A percentile compares a stretch with the other conserved stretches of the same genome.
Evolutionary conservation across 2,329 filamentous ascomycete species (phyloP).

Genomic region (Claviceps lovelessii): DNA sequence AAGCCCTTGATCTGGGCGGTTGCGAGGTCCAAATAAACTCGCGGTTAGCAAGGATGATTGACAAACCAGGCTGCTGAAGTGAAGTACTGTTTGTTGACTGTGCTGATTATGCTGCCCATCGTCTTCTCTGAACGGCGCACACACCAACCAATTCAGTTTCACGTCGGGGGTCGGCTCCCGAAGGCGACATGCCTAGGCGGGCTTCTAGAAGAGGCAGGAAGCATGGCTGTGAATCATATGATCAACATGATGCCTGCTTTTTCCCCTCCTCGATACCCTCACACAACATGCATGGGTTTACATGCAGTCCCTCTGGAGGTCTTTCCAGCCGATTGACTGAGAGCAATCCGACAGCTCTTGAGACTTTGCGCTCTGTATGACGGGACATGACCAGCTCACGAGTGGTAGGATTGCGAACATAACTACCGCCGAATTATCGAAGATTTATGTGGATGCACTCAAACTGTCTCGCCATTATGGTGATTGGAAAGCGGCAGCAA

Average conservation of each 20-base stretch:
- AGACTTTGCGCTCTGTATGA: neutral
- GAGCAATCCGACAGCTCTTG: neutral
- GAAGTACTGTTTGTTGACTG: neutral
- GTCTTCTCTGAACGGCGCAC: neutral
- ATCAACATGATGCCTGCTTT: neutral
- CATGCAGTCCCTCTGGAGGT: neutral
- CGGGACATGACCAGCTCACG: neutral
- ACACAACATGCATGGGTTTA: neutral
- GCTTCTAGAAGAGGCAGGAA: conserved; percentile 1
- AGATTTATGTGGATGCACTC: no score
- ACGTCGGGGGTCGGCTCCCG: neutral
- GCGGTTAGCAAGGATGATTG: no score
- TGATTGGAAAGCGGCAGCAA: neutral
- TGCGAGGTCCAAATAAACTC: neutral
- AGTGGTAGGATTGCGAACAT: neutral
- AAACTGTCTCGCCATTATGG: neutral
- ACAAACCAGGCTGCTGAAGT: neutral
- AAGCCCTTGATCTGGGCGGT: neutral
- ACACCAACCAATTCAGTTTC: neutral
- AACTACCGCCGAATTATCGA: neutral
- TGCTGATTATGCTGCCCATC: no score
- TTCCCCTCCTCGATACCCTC: neutral
- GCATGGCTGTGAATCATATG: neutral
- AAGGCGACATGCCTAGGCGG: neutral
- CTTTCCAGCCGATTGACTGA: neutral